Evolutionary conservation across 352 stramenopile genomes (phyloP), one percentile per base, ranked within the genome.

Genomic region (Pythium apleroticum): DNA sequence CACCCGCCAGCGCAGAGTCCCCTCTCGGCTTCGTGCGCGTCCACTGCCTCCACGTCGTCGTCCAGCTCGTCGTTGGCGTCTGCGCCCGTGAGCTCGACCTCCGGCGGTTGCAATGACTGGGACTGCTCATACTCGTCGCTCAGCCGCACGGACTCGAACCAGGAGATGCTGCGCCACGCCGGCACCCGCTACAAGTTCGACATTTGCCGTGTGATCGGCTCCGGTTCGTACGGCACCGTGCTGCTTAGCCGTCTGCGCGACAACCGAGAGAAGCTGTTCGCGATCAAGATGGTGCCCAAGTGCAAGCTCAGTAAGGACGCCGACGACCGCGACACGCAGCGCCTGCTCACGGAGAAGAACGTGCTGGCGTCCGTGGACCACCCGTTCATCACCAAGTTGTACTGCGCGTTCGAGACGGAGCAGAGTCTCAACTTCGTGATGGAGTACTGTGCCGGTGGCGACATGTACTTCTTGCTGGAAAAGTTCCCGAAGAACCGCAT

Each of bases 401-500:
- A 96, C 58, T 93, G 85, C 60, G 98, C 96, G 2, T 99, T 98
- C 45, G 85, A 93, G 68, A 91, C 82, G 0, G 57, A 69, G 15
- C 79, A 95, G 24, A 98, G 98, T 63, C 84, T 99, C 0, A 98
- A 99, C 70, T 99, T 99, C 71, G 97, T 99, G 22, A 82, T 99
- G 28, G 97, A 99, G 74, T 99, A 99, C 79, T 99, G 96, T 69
- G 89, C 96, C 19, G 97, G 97, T 46, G 97, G 97, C 30, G 97
- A 98, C 71, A 87, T 98, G 72, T 98, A 98, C 74, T 98, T 97
- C 73, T 69, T 98, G 72, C 73, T 98, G 22, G 87, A 93, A 66
- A 91, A 92, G 57, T 90, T 87, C 28, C 66, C 91, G 5, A 95
- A 97, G 56, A 88, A 94, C 60, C 97, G 97, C 55, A 97, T 99